Conservation (phyloP, 2,329 filamentous ascomycete genomes). For the Penicillium sp. region DNA sequence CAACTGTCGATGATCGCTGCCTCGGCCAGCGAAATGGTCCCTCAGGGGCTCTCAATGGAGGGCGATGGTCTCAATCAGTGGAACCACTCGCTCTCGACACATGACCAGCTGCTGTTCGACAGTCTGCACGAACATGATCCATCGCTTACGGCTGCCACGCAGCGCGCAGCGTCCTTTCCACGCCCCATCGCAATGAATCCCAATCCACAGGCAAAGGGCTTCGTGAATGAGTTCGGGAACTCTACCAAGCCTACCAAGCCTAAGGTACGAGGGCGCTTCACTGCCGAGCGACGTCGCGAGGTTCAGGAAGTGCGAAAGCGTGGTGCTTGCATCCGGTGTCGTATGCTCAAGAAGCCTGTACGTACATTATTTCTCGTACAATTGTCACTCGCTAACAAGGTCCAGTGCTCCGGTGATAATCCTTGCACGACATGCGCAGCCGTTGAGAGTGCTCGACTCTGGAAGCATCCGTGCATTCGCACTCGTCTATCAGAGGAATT, state of each 20-base stretch:
- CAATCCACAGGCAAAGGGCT: constrained; percentile 36
- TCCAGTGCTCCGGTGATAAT: constrained; percentile 53
- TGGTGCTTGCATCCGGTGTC: constrained; percentile 57
- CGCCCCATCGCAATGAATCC: constrained; percentile 43
- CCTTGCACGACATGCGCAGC: constrained; percentile 55
- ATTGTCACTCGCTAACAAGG: neutral
- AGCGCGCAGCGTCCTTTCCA: constrained; percentile 37
- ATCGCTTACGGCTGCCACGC: constrained; percentile 35
- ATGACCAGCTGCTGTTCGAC: constrained; percentile 38
- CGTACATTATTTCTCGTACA: constrained; percentile 5
- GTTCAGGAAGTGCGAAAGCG: constrained; percentile 56
- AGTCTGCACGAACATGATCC: constrained; percentile 39
- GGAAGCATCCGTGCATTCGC: constrained; percentile 56
- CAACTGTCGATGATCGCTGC: constrained; percentile 45
- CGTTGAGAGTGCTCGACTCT: constrained; percentile 56
- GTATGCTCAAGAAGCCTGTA: constrained; percentile 58
- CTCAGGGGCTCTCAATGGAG: constrained; percentile 35
- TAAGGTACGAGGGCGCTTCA: constrained; percentile 52
- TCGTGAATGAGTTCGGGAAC: constrained; percentile 39
- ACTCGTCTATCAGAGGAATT: constrained; percentile 55
- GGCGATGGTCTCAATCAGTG: constrained; percentile 29
- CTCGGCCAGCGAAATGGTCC: constrained; percentile 44
- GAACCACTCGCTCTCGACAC: constrained; percentile 35
- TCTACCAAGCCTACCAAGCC: constrained; percentile 40
- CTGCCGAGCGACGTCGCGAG: constrained; percentile 52